These are phyloP conservation scores for Mikania micrantha DNA, from an alignment of 129 eudicot species.

Conservation along the genomic window DNA sequence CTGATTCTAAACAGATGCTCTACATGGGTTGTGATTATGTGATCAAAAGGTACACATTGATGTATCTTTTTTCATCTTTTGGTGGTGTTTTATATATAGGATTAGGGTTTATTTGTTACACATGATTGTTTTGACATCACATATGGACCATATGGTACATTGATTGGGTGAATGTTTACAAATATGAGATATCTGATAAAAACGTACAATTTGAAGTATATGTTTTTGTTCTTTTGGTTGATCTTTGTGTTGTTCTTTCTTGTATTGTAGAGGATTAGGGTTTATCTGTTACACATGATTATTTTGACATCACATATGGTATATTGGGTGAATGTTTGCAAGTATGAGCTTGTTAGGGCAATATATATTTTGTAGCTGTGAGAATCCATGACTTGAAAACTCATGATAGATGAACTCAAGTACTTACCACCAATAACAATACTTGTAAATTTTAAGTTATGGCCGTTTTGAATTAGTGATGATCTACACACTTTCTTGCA, in stretches of 20 bases:
- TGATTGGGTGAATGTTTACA: background rate
- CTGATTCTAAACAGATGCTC: constrained; percentile 57
- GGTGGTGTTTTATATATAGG: background rate
- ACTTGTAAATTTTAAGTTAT: too few species aligned
- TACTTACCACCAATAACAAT: too few species aligned
- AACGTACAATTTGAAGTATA: too few species aligned
- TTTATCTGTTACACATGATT: background rate
- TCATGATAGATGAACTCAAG: too few species aligned
- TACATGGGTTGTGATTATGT: constrained; percentile 54
- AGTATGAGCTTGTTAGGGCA: background rate
- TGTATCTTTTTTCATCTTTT: background rate
- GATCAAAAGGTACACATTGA: constrained; percentile 37
- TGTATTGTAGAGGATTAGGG: constrained; percentile 3
- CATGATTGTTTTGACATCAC: background rate
- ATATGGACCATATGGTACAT: background rate
- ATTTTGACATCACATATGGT: background rate
- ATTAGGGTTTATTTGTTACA: background rate
- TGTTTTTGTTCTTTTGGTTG: too few species aligned
- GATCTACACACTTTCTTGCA: background rate
- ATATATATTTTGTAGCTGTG: too few species aligned
- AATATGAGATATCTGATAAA: too few species aligned
- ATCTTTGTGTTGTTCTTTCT: too few species aligned
- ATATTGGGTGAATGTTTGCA: background rate
- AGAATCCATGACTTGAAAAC: too few species aligned
- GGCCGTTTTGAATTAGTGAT: background rate